phyloP scores from a whole-genome alignment of 2,329 filamentous ascomycete genomes.

The Pestalotiopsis sp. region DNA sequence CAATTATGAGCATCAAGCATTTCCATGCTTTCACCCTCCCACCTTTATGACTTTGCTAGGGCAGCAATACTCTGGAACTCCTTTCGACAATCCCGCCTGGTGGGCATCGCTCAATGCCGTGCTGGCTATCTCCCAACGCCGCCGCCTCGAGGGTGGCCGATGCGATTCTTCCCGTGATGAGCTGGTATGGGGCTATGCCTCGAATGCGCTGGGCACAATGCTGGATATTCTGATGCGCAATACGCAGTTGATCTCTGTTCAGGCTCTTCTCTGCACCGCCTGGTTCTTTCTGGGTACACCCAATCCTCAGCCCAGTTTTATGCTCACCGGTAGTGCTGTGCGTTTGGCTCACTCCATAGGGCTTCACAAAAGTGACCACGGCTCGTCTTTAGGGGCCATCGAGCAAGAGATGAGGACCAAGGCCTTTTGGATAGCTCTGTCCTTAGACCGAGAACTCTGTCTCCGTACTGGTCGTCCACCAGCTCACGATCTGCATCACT shows the following conservation, averaged over 20 bases:
- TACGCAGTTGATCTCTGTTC: constrained; percentile 8
- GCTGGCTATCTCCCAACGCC: neutral
- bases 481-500: neutral
- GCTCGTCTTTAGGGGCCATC: neutral
- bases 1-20: neutral
- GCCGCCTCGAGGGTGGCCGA: neutral
- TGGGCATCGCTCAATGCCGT: constrained; percentile 5
- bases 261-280: constrained; percentile 1
- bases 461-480: constrained; percentile 1
- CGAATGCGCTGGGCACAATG: neutral
- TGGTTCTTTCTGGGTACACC: constrained; percentile 8
- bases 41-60: neutral
- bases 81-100: neutral
- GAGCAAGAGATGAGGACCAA: neutral
- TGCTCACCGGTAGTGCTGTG: constrained; percentile 2
- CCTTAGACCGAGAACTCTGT: constrained; percentile 1
- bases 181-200: neutral
- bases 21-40: constrained; percentile 7
- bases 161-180: neutral
- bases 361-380: neutral
- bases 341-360: constrained; percentile 7
- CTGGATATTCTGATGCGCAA: constrained; percentile 7
- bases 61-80: neutral
- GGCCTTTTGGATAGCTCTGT: constrained; percentile 4
- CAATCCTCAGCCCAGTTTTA: constrained; percentile 8